Evolutionary conservation across 2,329 filamentous ascomycete species (phyloP).

Genomic region (Ambrosiella cleistominuta): DNA sequence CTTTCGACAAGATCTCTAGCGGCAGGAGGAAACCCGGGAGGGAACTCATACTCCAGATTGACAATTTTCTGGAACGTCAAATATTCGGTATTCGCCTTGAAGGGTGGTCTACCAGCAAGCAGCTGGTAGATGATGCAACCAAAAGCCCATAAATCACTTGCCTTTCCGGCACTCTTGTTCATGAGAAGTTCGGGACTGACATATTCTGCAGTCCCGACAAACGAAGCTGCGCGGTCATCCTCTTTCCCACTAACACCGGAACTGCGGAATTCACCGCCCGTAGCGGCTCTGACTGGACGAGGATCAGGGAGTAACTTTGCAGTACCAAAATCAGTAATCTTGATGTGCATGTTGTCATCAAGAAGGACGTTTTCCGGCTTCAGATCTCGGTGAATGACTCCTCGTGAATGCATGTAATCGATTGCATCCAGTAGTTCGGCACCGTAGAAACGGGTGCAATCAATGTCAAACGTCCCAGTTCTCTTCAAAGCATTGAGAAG

Average conservation of each 20-base stretch:
- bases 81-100: conserved; percentile 92
- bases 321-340: conserved; percentile 97
- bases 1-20: conserved; percentile 83
- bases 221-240: conserved; percentile 69
- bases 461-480: conserved; percentile 82
- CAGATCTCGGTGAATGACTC: conserved; percentile 88
- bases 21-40: conserved; percentile 65
- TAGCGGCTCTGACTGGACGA: not conserved
- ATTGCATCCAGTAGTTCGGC: conserved; percentile 90
- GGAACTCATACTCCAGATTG: conserved; percentile 83
- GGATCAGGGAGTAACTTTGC: conserved; percentile 56
- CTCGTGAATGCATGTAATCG: conserved; percentile 92
- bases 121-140: conserved; percentile 96
- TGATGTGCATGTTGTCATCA: conserved; percentile 92
- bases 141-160: conserved; percentile 95
- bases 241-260: conserved; percentile 27
- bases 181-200: conserved; percentile 94
- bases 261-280: not conserved
- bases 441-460: conserved; percentile 85
- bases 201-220: conserved; percentile 95
- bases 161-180: conserved; percentile 93
- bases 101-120: conserved; percentile 84
- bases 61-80: conserved; percentile 98
- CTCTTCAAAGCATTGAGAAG: conserved; percentile 85
- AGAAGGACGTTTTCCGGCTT: conserved; percentile 95